These are phyloP conservation scores for Amanita rubescens DNA, from an alignment of 768 basidiomycete genomes.

Conservation along the genomic window DNA sequence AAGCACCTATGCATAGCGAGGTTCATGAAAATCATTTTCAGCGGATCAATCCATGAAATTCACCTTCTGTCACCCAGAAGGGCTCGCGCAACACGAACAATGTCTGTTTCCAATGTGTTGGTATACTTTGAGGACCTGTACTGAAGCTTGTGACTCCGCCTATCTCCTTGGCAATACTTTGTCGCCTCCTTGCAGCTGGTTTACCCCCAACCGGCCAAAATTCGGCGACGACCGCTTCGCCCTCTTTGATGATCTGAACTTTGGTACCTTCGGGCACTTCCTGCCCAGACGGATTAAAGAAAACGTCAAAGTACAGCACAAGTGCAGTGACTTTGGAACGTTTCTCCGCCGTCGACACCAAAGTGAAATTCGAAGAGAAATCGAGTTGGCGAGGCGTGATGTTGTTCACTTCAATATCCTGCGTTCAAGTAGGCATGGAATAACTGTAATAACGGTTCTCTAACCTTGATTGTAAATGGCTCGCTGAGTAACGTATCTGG, in stretches of 20 bases:
- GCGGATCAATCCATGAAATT: constrained; percentile 14
- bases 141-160: constrained; percentile 70
- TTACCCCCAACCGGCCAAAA: constrained; percentile 75
- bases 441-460: constrained; percentile 8
- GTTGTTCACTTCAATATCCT: constrained; percentile 72
- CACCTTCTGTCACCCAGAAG: constrained; percentile 69
- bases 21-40: background rate
- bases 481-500: constrained; percentile 58
- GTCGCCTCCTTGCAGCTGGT: constrained; percentile 48
- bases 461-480: constrained; percentile 61
- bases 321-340: constrained; percentile 69
- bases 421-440: background rate
- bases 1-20: constrained; percentile 43
- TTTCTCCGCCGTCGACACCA: constrained; percentile 55
- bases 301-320: constrained; percentile 92
- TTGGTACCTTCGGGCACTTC: constrained; percentile 44
- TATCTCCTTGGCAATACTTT: constrained; percentile 44
- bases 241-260: constrained; percentile 49
- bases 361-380: constrained; percentile 69
- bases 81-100: constrained; percentile 80
- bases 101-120: constrained; percentile 98
- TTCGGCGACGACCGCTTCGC: constrained; percentile 62
- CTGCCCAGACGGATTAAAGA: constrained; percentile 61
- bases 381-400: constrained; percentile 67
- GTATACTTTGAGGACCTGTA: constrained; percentile 79